These are phyloP conservation scores for Neonectria ditissima DNA, from an alignment of 2,329 filamentous ascomycete species.

Conservation along the genomic window DNA sequence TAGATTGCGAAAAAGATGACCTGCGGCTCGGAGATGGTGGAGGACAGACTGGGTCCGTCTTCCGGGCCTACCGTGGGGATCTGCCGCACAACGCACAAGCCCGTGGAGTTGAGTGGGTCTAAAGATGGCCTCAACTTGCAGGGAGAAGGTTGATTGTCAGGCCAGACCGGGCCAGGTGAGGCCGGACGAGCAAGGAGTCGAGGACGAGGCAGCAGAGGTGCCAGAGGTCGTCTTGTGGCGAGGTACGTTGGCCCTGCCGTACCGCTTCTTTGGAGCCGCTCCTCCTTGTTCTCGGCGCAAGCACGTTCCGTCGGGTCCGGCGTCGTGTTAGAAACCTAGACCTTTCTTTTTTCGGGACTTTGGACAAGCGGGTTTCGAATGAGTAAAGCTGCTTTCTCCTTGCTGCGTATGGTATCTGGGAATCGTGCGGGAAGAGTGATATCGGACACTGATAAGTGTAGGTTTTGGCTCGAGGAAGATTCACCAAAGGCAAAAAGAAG, in stretches of 20 bases:
- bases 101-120: slow-evolving; percentile 27
- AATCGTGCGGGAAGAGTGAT: background rate
- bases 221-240: slow-evolving; percentile 5
- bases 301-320: slow-evolving; percentile 5
- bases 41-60: slow-evolving; percentile 37
- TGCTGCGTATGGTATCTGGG: background rate
- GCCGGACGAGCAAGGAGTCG: background rate
- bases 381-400: background rate
- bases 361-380: background rate
- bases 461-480: background rate
- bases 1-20: slow-evolving; percentile 37
- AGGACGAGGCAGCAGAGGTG: slow-evolving; percentile 6
- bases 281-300: background rate
- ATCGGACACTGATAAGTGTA: background rate
- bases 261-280: slow-evolving; percentile 10
- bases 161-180: slow-evolving; percentile 15
- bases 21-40: slow-evolving; percentile 42
- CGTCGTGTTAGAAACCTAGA: background rate
- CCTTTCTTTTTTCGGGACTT: background rate
- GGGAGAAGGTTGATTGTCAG: slow-evolving; percentile 20
- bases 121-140: slow-evolving; percentile 14
- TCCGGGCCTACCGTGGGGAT: slow-evolving; percentile 30
- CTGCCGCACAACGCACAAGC: slow-evolving; percentile 22
- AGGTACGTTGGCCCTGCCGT: slow-evolving; percentile 6
- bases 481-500: slow-evolving; percentile 3